These are phyloP conservation scores for Penicillium samsonianum DNA, from an alignment of 495 filamentous ascomycete species.

Conservation along the genomic window DNA sequence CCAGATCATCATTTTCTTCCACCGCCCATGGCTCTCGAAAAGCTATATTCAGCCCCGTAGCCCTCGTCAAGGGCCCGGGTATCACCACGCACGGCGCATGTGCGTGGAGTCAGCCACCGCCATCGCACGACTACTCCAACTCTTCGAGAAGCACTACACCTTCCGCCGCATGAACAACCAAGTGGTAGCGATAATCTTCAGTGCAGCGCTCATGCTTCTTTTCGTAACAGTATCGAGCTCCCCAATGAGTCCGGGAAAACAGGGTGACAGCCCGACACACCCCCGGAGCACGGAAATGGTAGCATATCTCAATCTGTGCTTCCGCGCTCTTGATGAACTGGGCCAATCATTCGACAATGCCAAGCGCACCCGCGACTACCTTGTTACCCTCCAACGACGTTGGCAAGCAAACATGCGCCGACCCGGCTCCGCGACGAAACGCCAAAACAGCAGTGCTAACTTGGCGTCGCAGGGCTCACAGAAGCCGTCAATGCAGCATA, in stretches of 20 bases:
- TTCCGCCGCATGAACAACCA: slow-evolving; percentile 55
- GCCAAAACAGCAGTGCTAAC: slow-evolving; percentile 36
- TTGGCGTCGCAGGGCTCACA: slow-evolving; percentile 9
- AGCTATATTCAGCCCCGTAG: slow-evolving; percentile 48
- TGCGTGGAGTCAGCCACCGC: slow-evolving; percentile 51
- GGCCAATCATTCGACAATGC: slow-evolving; percentile 51
- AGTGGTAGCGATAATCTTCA: slow-evolving; percentile 53
- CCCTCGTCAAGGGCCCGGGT: slow-evolving; percentile 47
- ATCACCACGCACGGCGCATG: slow-evolving; percentile 49
- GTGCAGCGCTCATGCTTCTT: slow-evolving; percentile 50
- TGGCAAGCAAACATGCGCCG: slow-evolving; percentile 51
- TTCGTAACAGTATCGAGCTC: slow-evolving; percentile 49
- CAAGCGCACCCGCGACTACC: slow-evolving; percentile 47
- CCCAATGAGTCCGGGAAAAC: slow-evolving; percentile 24
- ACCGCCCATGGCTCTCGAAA: slow-evolving; percentile 54
- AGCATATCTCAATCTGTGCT: slow-evolving; percentile 49
- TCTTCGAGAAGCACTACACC: slow-evolving; percentile 52
- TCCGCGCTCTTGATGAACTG: slow-evolving; percentile 48
- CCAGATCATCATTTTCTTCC: slow-evolving; percentile 52
- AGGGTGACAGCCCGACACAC: slow-evolving; percentile 26
- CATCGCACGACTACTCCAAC: slow-evolving; percentile 45
- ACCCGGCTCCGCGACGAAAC: slow-evolving; percentile 38
- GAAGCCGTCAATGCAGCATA: slow-evolving; percentile 6
- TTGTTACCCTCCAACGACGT: slow-evolving; percentile 47
- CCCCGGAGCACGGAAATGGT: slow-evolving; percentile 44